Conservation (phyloP, 2,329 filamentous ascomycete species). For the Talaromyces sp. region DNA sequence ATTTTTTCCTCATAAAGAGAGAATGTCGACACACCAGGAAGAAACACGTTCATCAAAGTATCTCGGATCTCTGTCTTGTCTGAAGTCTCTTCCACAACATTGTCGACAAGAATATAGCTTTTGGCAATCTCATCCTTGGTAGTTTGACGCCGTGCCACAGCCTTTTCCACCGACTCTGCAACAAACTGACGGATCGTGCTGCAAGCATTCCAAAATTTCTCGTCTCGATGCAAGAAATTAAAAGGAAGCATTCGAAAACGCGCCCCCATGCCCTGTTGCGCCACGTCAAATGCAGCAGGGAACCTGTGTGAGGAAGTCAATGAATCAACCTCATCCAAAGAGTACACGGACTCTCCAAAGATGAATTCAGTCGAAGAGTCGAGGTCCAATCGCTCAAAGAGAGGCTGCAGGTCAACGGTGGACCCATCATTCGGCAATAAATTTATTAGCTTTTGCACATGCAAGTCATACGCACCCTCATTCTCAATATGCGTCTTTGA, state of each 20-base stretch:
- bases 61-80: conserved; percentile 48
- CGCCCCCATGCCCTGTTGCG: conserved; percentile 26
- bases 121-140: conserved; percentile 45
- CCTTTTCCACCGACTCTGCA: conserved; percentile 62
- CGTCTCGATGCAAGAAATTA: conserved; percentile 12
- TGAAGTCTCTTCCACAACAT: conserved; percentile 43
- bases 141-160: conserved; percentile 60
- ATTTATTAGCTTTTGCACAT: conserved; percentile 59
- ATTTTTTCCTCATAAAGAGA: background rate
- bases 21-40: conserved; percentile 45
- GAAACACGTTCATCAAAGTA: conserved; percentile 51
- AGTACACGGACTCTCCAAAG: conserved; percentile 58
- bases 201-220: conserved; percentile 15
- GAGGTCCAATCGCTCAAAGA: conserved; percentile 65
- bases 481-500: conserved; percentile 62
- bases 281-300: conserved; percentile 35
- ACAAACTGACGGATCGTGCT: conserved; percentile 9
- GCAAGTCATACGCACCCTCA: conserved; percentile 56
- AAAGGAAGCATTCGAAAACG: conserved; percentile 28
- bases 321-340: conserved; percentile 1
- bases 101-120: conserved; percentile 50
- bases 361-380: conserved; percentile 66
- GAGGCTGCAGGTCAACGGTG: conserved; percentile 61
- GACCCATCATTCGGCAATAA: conserved; percentile 56
- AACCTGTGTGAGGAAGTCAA: conserved; percentile 39